Evolutionary conservation across 1,284 basidiomycete genomes (phyloP).

Genomic region (Irpex sp.): DNA sequence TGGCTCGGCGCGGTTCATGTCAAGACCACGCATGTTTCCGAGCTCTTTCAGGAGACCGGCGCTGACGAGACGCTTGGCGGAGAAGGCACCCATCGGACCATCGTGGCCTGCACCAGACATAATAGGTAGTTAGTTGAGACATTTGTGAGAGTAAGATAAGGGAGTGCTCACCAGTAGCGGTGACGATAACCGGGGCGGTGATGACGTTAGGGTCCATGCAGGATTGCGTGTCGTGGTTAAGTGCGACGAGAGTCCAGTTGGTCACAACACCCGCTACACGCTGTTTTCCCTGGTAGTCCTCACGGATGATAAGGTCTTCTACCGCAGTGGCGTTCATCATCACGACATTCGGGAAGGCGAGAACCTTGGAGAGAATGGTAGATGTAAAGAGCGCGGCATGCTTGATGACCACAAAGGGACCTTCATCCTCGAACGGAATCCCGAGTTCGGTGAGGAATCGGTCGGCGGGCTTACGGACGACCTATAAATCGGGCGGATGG

Average conservation of each 20-base stretch:
- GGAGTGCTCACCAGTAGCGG: constrained; percentile 39
- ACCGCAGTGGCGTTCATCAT: constrained; percentile 77
- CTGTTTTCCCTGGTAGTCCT: constrained; percentile 55
- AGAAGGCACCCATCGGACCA: constrained; percentile 85
- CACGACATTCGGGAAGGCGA: constrained; percentile 72
- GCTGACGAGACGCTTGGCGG: constrained; percentile 78
- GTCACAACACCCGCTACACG: constrained; percentile 83
- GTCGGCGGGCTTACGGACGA: constrained; percentile 82
- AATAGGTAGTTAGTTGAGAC: background rate
- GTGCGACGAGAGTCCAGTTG: constrained; percentile 82
- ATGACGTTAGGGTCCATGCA: constrained; percentile 90
- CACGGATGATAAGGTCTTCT: constrained; percentile 71
- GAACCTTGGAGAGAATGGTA: constrained; percentile 72
- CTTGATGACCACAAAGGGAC: constrained; percentile 76
- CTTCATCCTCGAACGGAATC: constrained; percentile 82
- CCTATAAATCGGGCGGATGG: constrained; percentile 31
- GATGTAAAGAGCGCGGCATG: constrained; percentile 83
- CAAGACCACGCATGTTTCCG: constrained; percentile 78
- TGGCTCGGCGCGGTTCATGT: constrained; percentile 79
- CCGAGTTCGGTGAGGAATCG: constrained; percentile 71
- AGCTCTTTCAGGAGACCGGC: constrained; percentile 74
- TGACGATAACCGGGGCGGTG: constrained; percentile 73
- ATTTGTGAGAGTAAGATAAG: background rate
- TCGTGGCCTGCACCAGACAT: constrained; percentile 47
- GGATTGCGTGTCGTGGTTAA: constrained; percentile 79